phyloP scores from a whole-genome alignment of 2,329 filamentous ascomycete species.

The Alternaria consortialis region DNA sequence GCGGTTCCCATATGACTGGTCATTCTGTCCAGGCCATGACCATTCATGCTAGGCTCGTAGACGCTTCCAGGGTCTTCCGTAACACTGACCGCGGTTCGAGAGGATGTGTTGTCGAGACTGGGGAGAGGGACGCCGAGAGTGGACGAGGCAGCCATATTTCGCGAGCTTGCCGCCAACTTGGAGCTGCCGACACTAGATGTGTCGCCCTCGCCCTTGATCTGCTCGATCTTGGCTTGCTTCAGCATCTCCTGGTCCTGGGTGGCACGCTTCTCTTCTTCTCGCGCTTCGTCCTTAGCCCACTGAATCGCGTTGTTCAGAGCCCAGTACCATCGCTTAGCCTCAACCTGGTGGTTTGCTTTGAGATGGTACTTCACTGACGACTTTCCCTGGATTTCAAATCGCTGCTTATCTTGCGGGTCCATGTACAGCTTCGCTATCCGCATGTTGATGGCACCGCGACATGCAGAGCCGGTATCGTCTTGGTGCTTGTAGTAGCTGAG shows the following conservation, averaged over 20 bases:
- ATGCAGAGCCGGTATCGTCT: slow-evolving; percentile 94
- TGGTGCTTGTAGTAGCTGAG: slow-evolving; percentile 99
- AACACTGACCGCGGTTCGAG: slow-evolving; percentile 56
- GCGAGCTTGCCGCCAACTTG: slow-evolving; percentile 33
- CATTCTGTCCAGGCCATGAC: slow-evolving; percentile 61
- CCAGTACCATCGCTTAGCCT: slow-evolving; percentile 99
- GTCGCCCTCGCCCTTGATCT: slow-evolving; percentile 59
- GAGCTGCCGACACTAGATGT: slow-evolving; percentile 50
- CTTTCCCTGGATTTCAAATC: slow-evolving; percentile 97
- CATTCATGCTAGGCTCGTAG: slow-evolving; percentile 66
- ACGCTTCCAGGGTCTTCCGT: slow-evolving; percentile 66
- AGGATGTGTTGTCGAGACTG: slow-evolving; percentile 45
- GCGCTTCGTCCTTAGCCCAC: slow-evolving; percentile 96
- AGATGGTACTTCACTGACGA: slow-evolving; percentile 98
- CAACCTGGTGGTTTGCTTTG: slow-evolving; percentile 97
- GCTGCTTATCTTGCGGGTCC: slow-evolving; percentile 96
- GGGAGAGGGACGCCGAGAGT: slow-evolving; percentile 61
- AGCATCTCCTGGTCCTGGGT: slow-evolving; percentile 78
- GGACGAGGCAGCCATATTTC: slow-evolving; percentile 50
- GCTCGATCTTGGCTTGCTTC: slow-evolving; percentile 78
- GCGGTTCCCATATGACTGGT: slow-evolving; percentile 60
- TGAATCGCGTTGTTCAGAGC: slow-evolving; percentile 98
- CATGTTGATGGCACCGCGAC: slow-evolving; percentile 98
- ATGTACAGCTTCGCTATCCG: slow-evolving; percentile 93
- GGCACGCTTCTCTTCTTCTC: slow-evolving; percentile 82